These are phyloP conservation scores for Letharia columbiana DNA, from an alignment of 495 filamentous ascomycete species.

Conservation along the genomic window DNA sequence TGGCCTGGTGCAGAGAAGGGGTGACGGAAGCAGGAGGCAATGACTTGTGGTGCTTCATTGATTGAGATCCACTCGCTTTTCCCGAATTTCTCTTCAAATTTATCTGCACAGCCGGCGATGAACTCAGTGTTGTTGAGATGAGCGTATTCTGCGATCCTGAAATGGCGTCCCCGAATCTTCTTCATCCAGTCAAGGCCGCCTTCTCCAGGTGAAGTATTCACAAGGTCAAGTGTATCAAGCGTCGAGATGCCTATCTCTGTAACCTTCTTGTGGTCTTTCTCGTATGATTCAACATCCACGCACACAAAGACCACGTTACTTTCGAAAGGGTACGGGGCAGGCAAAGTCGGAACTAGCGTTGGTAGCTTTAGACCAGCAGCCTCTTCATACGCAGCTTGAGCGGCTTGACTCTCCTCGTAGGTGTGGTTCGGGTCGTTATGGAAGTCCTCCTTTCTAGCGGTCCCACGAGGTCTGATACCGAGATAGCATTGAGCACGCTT, in stretches of 20 bases:
- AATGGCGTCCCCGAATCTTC: constrained; percentile 60
- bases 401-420: constrained; percentile 25
- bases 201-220: constrained; percentile 47
- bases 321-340: constrained; percentile 41
- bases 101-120: constrained; percentile 59
- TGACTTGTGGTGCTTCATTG: constrained; percentile 31
- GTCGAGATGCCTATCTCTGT: constrained; percentile 82
- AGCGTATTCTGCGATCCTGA: constrained; percentile 62
- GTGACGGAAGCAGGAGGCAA: constrained; percentile 43
- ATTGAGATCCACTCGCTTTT: constrained; percentile 39
- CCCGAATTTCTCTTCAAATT: constrained; percentile 64
- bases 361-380: constrained; percentile 21
- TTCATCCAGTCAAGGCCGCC: constrained; percentile 54
- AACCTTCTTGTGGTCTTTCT: constrained; percentile 43
- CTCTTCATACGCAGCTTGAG: constrained; percentile 21
- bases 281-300: constrained; percentile 76
- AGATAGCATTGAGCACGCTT: constrained; percentile 62
- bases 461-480: constrained; percentile 42
- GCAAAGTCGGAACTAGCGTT: constrained; percentile 30
- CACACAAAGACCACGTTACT: constrained; percentile 60
- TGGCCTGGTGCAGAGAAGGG: constrained; percentile 36
- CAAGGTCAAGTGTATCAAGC: constrained; percentile 61
- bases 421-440: constrained; percentile 20
- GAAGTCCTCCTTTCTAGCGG: constrained; percentile 20
- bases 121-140: constrained; percentile 55